Evolutionary conservation across 805 yeast species (phyloP).

Genomic region (Hemisphaericaspora nanyangensis): DNA sequence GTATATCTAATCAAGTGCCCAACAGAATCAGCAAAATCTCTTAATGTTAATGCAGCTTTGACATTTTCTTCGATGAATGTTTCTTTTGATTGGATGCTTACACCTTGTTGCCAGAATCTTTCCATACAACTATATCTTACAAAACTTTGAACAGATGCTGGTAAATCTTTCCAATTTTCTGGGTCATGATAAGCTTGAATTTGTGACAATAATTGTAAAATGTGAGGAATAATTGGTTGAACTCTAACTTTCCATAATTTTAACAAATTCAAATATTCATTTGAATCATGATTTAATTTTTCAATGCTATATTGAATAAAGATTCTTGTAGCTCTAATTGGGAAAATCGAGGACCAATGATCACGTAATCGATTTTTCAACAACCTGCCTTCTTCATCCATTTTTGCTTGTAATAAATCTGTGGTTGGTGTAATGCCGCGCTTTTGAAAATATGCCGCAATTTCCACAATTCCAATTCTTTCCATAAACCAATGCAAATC

Average conservation of each 20-base stretch:
- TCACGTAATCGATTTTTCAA: conserved; percentile 77
- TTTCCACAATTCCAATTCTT: conserved; percentile 88
- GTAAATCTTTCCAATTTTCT: conserved; percentile 82
- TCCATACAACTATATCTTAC: conserved; percentile 88
- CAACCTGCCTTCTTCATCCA: conserved; percentile 84
- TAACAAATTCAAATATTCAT: conserved; percentile 66
- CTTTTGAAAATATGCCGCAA: conserved; percentile 83
- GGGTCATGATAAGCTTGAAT: conserved; percentile 95
- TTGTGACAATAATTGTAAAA: conserved; percentile 80
- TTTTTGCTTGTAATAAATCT: conserved; percentile 68
- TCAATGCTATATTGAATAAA: conserved; percentile 95
- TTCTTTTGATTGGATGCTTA: conserved; percentile 88
- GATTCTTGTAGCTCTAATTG: conserved; percentile 91
- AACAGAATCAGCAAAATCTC: conserved; percentile 97
- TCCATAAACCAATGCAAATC: conserved; percentile 99
- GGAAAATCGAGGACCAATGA: conserved; percentile 92
- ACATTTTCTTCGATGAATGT: conserved; percentile 92
- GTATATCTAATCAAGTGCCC: conserved; percentile 96
- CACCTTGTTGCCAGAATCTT: conserved; percentile 98
- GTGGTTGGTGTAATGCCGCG: conserved; percentile 78
- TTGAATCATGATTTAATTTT: conserved; percentile 73
- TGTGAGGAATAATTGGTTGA: conserved; percentile 86
- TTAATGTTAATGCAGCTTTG: conserved; percentile 85
- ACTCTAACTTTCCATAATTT: conserved; percentile 90
- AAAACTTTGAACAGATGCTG: conserved; percentile 86